Conservation (phyloP, 1,139 yeast genomes). For the Meyerozyma elateridarum region DNA sequence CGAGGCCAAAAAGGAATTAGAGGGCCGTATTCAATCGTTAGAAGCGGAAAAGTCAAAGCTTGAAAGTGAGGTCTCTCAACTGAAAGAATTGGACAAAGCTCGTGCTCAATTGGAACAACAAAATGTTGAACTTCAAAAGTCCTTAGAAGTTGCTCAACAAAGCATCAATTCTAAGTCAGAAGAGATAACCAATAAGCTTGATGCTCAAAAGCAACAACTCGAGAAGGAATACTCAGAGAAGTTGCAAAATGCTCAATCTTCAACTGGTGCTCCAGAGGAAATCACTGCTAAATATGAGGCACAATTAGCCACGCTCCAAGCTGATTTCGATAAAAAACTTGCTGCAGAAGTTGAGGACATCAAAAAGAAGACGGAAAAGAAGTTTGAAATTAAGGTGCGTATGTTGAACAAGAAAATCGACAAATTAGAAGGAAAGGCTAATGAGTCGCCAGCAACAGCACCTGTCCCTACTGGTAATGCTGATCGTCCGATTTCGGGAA, state of each 20-base stretch:
- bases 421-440: slow-evolving; percentile 22
- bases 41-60: slow-evolving; percentile 1
- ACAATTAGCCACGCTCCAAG: slow-evolving; percentile 23
- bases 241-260: slow-evolving; percentile 4
- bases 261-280: slow-evolving; percentile 8
- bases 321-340: slow-evolving; percentile 25
- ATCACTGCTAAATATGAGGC: slow-evolving; percentile 16
- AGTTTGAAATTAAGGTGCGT: slow-evolving; percentile 37
- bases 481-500: slow-evolving; percentile 6
- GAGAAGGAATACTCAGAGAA: slow-evolving; percentile 5
- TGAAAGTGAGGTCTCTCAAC: slow-evolving; percentile 1
- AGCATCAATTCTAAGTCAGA: not conserved
- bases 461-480: slow-evolving; percentile 7
- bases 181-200: not conserved
- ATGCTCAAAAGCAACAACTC: slow-evolving; percentile 9
- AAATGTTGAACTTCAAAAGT: slow-evolving; percentile 13
- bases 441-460: slow-evolving; percentile 7
- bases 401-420: slow-evolving; percentile 43
- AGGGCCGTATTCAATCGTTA: not conserved
- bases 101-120: not conserved
- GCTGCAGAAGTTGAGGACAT: slow-evolving; percentile 28
- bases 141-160: slow-evolving; percentile 1
- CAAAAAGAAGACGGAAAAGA: slow-evolving; percentile 33
- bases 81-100: slow-evolving; percentile 1
- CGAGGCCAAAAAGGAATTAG: slow-evolving; percentile 10